phyloP scores from a whole-genome alignment of 2,329 filamentous ascomycete species.

The Teratosphaeria nubilosa region DNA sequence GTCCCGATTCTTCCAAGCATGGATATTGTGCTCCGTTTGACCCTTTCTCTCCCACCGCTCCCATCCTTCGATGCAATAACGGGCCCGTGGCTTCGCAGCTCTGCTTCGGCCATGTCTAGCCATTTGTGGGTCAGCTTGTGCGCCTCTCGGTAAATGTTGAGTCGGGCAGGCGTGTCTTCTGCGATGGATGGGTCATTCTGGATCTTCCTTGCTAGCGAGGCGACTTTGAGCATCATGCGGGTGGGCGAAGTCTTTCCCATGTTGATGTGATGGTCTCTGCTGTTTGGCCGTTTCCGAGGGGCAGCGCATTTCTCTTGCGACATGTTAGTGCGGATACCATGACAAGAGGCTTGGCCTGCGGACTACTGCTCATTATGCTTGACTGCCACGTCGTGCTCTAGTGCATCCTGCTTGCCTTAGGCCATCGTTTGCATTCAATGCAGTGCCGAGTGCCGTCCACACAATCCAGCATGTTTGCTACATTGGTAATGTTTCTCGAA shows the following conservation, averaged over 20 bases:
- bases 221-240: neutral
- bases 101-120: neutral
- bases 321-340: neutral
- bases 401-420: neutral
- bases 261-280: neutral
- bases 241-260: neutral
- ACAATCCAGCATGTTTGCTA: neutral
- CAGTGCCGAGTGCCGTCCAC: neutral
- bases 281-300: neutral
- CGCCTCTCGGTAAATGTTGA: neutral
- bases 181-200: neutral
- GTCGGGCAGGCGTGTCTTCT: neutral
- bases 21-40: neutral
- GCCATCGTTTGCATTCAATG: neutral
- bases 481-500: no score
- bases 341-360: neutral
- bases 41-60: neutral
- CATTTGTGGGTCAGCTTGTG: neutral
- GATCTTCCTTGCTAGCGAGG: neutral
- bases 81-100: neutral
- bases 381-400: neutral
- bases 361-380: neutral
- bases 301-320: neutral
- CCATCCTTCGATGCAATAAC: neutral
- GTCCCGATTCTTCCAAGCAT: neutral